A percentile compares a stretch with the other conserved stretches of the same genome.
phyloP scores from a whole-genome alignment of 2,329 filamentous ascomycete species.

The Colletotrichum theobromicola region DNA sequence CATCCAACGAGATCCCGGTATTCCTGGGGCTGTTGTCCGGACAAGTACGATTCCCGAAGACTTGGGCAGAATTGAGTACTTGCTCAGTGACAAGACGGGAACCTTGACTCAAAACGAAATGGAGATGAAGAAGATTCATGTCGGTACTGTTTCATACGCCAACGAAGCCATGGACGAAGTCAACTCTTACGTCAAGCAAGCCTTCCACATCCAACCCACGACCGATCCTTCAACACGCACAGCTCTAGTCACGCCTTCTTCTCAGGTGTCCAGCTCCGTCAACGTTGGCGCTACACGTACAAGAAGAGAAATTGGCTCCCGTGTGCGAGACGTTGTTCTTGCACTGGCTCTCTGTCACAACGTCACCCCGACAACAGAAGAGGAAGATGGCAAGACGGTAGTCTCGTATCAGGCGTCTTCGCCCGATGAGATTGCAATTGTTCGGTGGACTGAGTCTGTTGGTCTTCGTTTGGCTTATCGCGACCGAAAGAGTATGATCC shows the following conservation, averaged over 20 bases:
- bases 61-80: conserved; percentile 91
- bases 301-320: conserved; percentile 88
- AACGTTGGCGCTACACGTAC: conserved; percentile 77
- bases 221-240: conserved; percentile 48
- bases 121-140: conserved; percentile 98
- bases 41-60: conserved; percentile 99
- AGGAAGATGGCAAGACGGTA: conserved; percentile 76
- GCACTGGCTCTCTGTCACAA: conserved; percentile 96
- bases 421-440: conserved; percentile 97
- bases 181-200: conserved; percentile 81
- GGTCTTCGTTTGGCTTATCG: conserved; percentile 84
- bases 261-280: conserved; percentile 66
- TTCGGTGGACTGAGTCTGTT: conserved; percentile 92
- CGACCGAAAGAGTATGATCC: conserved; percentile 83
- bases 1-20: conserved; percentile 89
- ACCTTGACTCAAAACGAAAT: conserved; percentile 98
- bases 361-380: conserved; percentile 89
- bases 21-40: conserved; percentile 89
- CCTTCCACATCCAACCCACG: conserved; percentile 66
- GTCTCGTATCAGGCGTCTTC: conserved; percentile 96
- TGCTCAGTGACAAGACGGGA: conserved; percentile 97
- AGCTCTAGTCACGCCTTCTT: conserved; percentile 77
- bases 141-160: conserved; percentile 96
- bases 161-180: conserved; percentile 99
- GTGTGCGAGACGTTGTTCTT: conserved; percentile 91